These are phyloP conservation scores for Luvunga scandens DNA, from an alignment of 345 rosid genomes.

Conservation along the genomic window DNA sequence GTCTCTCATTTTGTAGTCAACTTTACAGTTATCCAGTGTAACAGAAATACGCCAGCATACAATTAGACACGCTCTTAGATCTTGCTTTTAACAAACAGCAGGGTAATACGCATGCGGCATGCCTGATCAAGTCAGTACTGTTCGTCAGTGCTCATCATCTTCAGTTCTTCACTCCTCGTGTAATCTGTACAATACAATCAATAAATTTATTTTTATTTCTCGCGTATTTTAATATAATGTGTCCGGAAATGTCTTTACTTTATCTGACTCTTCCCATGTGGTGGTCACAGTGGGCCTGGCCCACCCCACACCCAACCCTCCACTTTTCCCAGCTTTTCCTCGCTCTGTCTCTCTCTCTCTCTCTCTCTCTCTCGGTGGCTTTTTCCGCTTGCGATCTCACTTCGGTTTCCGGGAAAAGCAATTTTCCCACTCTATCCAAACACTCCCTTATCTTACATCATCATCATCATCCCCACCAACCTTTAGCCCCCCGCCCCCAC, in stretches of 20 bases:
- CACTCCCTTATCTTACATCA: constrained; percentile 28
- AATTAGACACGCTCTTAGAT: not conserved
- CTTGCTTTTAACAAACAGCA: not conserved
- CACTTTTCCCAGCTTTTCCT: constrained; percentile 19
- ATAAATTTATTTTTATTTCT: not conserved
- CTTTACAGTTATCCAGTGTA: not conserved
- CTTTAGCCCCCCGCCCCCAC: constrained; percentile 30
- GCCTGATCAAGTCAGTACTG: not conserved
- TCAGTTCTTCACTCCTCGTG: too few species aligned
- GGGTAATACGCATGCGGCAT: not conserved
- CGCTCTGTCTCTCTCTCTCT: not conserved
- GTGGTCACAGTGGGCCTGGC: constrained; percentile 57
- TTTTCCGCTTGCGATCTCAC: constrained; percentile 17
- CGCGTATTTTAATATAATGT: not conserved
- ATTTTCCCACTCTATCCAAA: constrained; percentile 28
- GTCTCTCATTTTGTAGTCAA: not conserved
- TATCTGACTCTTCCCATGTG: constrained; percentile 67
- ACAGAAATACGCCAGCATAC: not conserved
- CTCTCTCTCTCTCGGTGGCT: not conserved
- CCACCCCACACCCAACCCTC: constrained; percentile 31
- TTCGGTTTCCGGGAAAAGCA: constrained; percentile 56
- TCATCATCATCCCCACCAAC: not conserved
- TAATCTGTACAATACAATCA: not conserved
- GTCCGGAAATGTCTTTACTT: constrained; percentile 48
- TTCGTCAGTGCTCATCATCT: not conserved